Evolutionary conservation across 148 eudicot genomes (phyloP).

Genomic region (Vaccinium macrocarpon): DNA sequence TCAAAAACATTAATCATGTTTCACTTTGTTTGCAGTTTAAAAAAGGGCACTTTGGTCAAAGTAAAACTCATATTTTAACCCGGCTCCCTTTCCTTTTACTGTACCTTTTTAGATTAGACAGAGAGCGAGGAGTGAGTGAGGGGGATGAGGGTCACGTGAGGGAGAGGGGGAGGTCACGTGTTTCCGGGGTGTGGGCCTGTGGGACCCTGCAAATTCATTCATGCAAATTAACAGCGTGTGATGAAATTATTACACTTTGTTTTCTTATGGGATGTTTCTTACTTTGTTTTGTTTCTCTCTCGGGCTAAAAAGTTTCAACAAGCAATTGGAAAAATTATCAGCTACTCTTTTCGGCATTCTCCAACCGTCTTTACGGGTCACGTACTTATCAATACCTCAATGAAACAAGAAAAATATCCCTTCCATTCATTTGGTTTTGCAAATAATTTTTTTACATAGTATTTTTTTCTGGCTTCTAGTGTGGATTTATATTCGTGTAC

Average conservation of each 20-base stretch:
- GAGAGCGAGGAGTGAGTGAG: not conserved
- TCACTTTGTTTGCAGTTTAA: conserved; percentile 1
- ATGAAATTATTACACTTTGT: conserved; percentile 13
- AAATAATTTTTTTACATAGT: not conserved
- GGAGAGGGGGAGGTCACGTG: conserved; percentile 22
- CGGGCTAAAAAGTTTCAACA: conserved; percentile 14
- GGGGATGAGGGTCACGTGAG: conserved; percentile 27
- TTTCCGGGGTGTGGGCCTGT: not conserved
- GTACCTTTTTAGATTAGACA: not conserved
- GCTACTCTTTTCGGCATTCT: not conserved
- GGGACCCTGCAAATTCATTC: conserved; percentile 10
- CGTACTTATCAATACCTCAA: not conserved
- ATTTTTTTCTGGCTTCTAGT: not conserved
- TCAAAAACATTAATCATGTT: conserved; percentile 20
- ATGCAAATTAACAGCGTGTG: conserved; percentile 21
- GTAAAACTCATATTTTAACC: conserved; percentile 17
- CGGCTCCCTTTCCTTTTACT: not conserved
- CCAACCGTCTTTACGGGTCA: not conserved
- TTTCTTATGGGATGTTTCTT: conserved; percentile 5
- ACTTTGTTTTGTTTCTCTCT: conserved; percentile 12
- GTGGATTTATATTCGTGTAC: not conserved
- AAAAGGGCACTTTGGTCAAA: conserved; percentile 13
- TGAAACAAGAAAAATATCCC: not conserved
- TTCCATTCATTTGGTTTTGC: not conserved
- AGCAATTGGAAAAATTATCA: not conserved